Base-by-base conservation (phyloP, 1,139 yeast genomes). In the Kurtzmaniella quercitrusa region DNA sequence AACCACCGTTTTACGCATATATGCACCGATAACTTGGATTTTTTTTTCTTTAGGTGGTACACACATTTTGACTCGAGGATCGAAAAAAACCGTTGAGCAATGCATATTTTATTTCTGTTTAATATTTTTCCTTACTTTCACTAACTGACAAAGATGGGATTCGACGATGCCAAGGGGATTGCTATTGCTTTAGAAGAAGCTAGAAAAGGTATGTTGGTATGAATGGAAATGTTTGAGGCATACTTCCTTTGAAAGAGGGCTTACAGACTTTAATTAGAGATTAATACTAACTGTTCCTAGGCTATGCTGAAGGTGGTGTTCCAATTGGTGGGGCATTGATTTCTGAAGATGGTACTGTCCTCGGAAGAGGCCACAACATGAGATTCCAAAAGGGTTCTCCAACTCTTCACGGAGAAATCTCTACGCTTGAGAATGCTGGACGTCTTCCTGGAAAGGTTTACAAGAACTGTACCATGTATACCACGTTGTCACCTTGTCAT, bases 281-380 rank as follows among this genome's bases (percentile, higher is more conserved):
- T 33, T 28, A 15, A 3, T 6, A 23, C 39, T 37, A 20, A 34
- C 38, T 15, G 15, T 11, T 8, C n/a, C 12, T 17, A 76, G 83
- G 91, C 38, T 76, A 71, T 54, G 68, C 66, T 6, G 95, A 88
- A 63, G 95, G 95, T n/a, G 97, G 97, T 39, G 83, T 89, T 30
- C 97, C 97, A 8, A 88, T 88, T 47, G 84, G 96, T 57, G 82
- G 96, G 47, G 76, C 93, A 55, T 59, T 86, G 47, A 74, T 91
- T 38, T 73, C 78, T 45, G 81, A 78, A 52, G 91, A 86, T 47
- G 98, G 98, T 15, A 76, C 78, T 9, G 76, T 91, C 8, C 71
- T 89, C 15, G 96, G 96, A 23, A 71, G 81, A 40, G 98, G 98
- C 20, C 97, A 88, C 63, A 91, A 91, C 63, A 74, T 80, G 81